These are phyloP conservation scores for Protomyces macrosporus DNA, from an alignment of 1,139 yeast genomes.

Conservation along the genomic window DNA sequence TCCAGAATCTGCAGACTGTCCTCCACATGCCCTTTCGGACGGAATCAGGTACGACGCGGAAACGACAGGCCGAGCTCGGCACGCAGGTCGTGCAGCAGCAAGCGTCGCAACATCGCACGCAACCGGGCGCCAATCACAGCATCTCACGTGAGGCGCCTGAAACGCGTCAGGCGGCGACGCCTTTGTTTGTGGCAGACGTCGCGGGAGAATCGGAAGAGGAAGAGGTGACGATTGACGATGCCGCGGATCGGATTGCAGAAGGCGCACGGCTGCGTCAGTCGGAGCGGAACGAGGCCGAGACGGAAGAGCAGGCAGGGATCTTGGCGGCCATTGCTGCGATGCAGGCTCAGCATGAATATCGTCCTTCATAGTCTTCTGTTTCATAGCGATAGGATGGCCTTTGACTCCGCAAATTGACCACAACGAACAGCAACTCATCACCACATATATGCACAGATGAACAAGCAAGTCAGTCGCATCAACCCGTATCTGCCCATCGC, in stretches of 20 bases:
- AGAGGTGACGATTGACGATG: neutral
- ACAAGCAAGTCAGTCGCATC: slow-evolving; percentile 17
- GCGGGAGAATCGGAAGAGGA: neutral
- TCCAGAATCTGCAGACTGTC: slow-evolving; percentile 45
- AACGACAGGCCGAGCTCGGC: slow-evolving; percentile 11
- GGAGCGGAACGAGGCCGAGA: neutral
- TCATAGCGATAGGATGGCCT: neutral
- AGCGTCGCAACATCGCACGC: neutral
- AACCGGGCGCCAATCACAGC: slow-evolving; percentile 15
- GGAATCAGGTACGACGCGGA: slow-evolving; percentile 3
- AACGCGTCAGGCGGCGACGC: neutral
- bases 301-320: neutral
- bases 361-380: neutral
- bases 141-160: neutral
- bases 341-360: neutral
- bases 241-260: neutral
- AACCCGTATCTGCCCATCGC: slow-evolving; percentile 16
- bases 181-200: neutral
- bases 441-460: neutral
- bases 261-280: neutral
- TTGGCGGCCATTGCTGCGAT: neutral
- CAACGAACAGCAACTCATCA: neutral
- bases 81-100: neutral
- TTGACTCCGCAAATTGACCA: neutral
- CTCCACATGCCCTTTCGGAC: slow-evolving; percentile 49